Base-by-base conservation (phyloP, 176 grass and related monocot species). In the Zoysia japonica region DNA sequence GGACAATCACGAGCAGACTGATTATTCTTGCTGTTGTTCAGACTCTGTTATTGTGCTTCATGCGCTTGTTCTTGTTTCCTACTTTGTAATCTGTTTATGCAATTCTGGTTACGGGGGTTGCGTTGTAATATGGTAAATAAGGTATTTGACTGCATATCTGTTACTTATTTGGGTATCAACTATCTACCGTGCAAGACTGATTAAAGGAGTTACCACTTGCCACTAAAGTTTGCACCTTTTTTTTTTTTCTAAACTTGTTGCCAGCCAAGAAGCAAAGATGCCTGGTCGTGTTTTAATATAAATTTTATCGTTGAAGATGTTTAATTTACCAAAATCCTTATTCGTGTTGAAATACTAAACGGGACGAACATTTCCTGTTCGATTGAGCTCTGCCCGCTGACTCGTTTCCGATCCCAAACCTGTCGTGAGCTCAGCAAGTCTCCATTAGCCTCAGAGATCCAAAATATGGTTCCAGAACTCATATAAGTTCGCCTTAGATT, bases 1-100 rank as follows among this genome's bases (percentile, higher is more conserved):
- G 83, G 83, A 19, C 83, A 79, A 72, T 85, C 83, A 59, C 66
- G 83, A 79, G 67, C 75, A 46, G 75, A 85, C 47, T 85, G 79
- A 43, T 17, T 69, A 60, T 78, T 14, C 14, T 49, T 20, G 17
- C 15, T 81, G 28, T 51, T 51, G 9, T 71, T 51, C 44, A 14
- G 67, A 70, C 68, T 5, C 16, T 13, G 61, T 47, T 69, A 12
- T 45, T 69, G 36, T 80, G 12, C 5, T 39, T 17, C 15, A 67
- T 45, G 64, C 13, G 20, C 7, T 39, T 60, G 17, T 70, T 47
- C 7, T 80, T 71, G 67, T 7, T 50, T 71, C n/a, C 53, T 39
- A 61, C 67, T 8, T 8, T 50, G 14, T 71, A 55, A 67, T 11
- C 40, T 53, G 72, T 45, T 68, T 16, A 35, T 39, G 46, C 17